Evolutionary conservation across 106 monocot genomes (phyloP).

Genomic region (Dendrobium nobile): DNA sequence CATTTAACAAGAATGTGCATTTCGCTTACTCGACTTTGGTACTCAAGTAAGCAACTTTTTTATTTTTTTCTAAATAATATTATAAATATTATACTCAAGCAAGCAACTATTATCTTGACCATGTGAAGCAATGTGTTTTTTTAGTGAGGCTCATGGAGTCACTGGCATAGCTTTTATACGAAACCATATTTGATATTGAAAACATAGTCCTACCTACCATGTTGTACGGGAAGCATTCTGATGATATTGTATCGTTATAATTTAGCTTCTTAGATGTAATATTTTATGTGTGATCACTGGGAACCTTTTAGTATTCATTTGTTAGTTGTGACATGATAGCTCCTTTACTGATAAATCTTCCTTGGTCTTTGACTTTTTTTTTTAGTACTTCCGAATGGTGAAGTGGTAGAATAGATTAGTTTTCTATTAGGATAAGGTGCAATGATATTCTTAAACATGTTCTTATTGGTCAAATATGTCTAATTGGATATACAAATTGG

Average conservation of each 20-base stretch:
- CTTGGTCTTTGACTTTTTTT: background rate
- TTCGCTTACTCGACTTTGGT: conserved; percentile 75
- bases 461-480: background rate
- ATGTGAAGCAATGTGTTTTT: background rate
- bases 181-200: background rate
- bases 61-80: too few relatives aligned
- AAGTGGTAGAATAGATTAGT: background rate
- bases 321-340: background rate
- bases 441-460: background rate
- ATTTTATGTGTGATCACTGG: background rate
- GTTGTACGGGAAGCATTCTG: background rate
- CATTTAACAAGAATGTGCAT: conserved; percentile 77
- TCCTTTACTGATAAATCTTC: background rate
- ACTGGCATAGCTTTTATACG: background rate
- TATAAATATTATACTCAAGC: conserved; percentile 49
- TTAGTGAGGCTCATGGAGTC: background rate
- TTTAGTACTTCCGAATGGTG: background rate
- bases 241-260: background rate
- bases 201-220: background rate
- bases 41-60: conserved; percentile 60
- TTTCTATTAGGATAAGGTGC: background rate
- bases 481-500: background rate
- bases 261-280: background rate
- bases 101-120: conserved; percentile 22
- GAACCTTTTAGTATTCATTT: background rate